Evolutionary conservation across 2,329 filamentous ascomycete species (phyloP), one percentile per base, ranked within the genome.

Genomic region (Pestalotiopsis sp.): DNA sequence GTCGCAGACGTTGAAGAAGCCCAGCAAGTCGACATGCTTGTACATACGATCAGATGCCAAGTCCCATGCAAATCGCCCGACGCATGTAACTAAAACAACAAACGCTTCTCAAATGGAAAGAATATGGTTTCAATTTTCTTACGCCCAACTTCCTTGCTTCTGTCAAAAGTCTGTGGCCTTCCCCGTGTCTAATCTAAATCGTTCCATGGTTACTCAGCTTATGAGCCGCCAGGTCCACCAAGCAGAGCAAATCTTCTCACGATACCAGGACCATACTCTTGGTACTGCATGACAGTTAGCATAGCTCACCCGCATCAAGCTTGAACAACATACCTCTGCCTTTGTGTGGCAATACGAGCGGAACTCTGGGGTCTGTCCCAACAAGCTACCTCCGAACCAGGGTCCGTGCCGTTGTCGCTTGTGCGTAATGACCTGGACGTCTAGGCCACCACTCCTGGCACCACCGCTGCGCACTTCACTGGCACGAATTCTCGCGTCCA

Each of bases 331-430:
- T 78, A 90, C 88, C 85, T 91, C 89, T 38, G 90, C 90, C 86
- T 96, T 96, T 68, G 93, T 99, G 83, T 99, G 97, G 85, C 96
- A 99, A 84, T 98, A 99, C 78, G 94, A 98, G 80, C 94, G 90
- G 87, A 99, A 99, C 82, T 99, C 97, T 4, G 97, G 95, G 6
- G 96, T 99, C 85, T 98, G 95, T 67, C 95, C 97, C 70, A 99
- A 86, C 83, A 99, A 86, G 83, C 94, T 97, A 75, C 96, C 96
- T 81, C 96, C 96, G 79, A 99, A 99, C 96, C 96, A 99, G 40
- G 96, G 96, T 20, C 96, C 96, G 80, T 99, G 95, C 78, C 95
- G 88, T 87, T 99, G 96, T 80, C 96, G 89, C 88, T 97, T 98
- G 86, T 99, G 96, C 61, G 94, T 93, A 74, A 99, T 97, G 74